Evolutionary conservation across 2,329 filamentous ascomycete species (phyloP), one percentile per base, ranked within the genome.

Genomic region (Penicillium sp.): DNA sequence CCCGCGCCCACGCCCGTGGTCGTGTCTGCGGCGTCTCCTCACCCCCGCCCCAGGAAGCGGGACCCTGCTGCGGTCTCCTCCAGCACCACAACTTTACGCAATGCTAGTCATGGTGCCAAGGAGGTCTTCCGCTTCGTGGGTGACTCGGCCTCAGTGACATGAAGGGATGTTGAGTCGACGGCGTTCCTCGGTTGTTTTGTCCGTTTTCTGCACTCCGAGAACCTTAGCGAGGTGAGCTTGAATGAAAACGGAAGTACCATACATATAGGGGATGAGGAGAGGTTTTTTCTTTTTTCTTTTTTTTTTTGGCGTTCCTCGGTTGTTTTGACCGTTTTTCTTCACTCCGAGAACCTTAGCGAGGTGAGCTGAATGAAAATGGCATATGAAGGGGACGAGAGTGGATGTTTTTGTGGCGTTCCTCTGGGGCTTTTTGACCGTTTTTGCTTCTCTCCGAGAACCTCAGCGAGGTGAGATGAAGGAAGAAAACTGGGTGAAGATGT

Each of bases 361-460:
- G 27, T 51, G 49, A 51, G 38, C 29, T 41, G 49, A 42, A 51
- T 40, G 27, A 33, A 42, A 51, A 51, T 4, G 23, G 48, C 23
- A 19, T 2, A 9, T 23, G 23, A 8, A 23, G 33, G 47, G 21
- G 31, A n/a, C 6, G 8, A 10, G 47, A 15, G 23, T 15, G 12
- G 23, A 6, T 29, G 19, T 27, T 38, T 50, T 27, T 9, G 15
- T 15, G 25, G 37, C 25, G 27, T 33, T 51, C 27, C 37, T 51
- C 37, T 51, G 49, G 41, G 46, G 47, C 19, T 42, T 31, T 52
- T 52, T 25, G 37, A 1, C 27, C 27, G n/a, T 35, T 43, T 42
- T 52, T 50, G 23, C 38, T 52, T 52, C 50, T 43, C 50, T 52
- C 50, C 29, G 50, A 52, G 50, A 12, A 43, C 38, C 38, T 43